phyloP scores from a whole-genome alignment of 768 basidiomycete genomes.

The Pulveroboletus sp. region DNA sequence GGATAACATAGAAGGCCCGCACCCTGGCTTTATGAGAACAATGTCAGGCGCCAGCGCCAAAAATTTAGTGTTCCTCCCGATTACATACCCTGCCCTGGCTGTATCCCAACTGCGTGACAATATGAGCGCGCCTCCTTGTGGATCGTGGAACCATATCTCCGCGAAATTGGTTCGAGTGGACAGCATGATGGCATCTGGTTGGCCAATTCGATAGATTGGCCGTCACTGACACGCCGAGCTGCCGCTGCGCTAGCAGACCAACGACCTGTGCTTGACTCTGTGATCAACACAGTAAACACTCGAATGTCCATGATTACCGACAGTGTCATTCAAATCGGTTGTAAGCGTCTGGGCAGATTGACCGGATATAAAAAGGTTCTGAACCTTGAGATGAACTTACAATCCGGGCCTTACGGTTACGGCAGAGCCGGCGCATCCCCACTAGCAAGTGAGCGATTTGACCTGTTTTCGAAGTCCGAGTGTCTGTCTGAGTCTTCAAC shows the following conservation, averaged over 20 bases:
- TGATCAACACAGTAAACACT: neutral
- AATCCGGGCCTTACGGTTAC: neutral
- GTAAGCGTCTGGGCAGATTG: neutral
- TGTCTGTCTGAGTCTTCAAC: too few relatives aligned
- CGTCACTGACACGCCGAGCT: neutral
- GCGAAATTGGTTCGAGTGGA: slow-evolving; percentile 15
- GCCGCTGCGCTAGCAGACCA: neutral
- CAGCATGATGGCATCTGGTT: slow-evolving; percentile 6
- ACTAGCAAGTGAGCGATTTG: too few relatives aligned
- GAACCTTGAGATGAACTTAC: neutral
- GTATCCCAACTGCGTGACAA: slow-evolving; percentile 16
- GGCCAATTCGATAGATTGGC: neutral
- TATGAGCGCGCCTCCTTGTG: slow-evolving; percentile 5
- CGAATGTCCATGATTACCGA: neutral
- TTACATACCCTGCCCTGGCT: neutral
- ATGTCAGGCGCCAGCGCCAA: slow-evolving; percentile 1
- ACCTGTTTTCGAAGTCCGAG: too few relatives aligned
- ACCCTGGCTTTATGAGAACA: slow-evolving; percentile 11
- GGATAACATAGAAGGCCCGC: neutral
- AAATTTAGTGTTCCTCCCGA: neutral
- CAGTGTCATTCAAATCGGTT: neutral
- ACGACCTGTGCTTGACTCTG: neutral
- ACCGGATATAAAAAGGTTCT: too few relatives aligned
- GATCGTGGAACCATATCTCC: slow-evolving; percentile 19
- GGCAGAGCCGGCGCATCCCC: too few relatives aligned